Evolutionary conservation across 2,329 filamentous ascomycete genomes (phyloP).

Genomic region (Botryotinia convoluta): DNA sequence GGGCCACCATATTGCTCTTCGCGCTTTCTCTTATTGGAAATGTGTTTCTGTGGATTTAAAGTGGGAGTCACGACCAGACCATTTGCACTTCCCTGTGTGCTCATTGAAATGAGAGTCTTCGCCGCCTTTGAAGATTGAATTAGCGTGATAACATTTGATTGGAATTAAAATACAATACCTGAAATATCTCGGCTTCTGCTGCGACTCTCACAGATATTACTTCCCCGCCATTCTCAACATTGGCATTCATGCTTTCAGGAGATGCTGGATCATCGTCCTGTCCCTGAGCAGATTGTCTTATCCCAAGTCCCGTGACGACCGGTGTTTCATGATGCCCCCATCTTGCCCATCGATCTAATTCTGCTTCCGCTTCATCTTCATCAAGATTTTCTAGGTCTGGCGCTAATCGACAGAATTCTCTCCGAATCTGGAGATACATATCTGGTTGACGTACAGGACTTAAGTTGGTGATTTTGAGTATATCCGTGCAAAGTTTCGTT

Average conservation of each 20-base stretch:
- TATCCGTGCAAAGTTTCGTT: background rate
- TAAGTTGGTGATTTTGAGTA: background rate
- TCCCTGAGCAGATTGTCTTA: fast-evolving
- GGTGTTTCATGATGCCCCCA: fast-evolving
- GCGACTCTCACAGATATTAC: no score
- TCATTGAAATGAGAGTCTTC: background rate
- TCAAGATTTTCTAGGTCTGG: background rate
- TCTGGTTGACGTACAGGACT: background rate
- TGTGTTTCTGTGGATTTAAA: background rate
- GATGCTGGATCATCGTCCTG: fast-evolving
- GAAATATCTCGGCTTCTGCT: background rate
- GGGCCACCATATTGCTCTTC: background rate
- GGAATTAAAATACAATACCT: background rate
- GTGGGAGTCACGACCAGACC: background rate
- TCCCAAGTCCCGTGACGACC: fast-evolving
- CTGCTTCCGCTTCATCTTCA: background rate
- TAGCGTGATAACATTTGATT: background rate
- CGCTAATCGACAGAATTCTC: background rate
- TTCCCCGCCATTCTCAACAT: background rate
- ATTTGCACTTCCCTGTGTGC: background rate
- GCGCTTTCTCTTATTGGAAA: background rate
- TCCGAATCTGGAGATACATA: background rate
- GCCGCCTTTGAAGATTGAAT: background rate
- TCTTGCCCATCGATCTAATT: background rate
- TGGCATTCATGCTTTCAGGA: background rate